phyloP scores from a whole-genome alignment of 495 filamentous ascomycete genomes.

The Alectoria sarmentosa region DNA sequence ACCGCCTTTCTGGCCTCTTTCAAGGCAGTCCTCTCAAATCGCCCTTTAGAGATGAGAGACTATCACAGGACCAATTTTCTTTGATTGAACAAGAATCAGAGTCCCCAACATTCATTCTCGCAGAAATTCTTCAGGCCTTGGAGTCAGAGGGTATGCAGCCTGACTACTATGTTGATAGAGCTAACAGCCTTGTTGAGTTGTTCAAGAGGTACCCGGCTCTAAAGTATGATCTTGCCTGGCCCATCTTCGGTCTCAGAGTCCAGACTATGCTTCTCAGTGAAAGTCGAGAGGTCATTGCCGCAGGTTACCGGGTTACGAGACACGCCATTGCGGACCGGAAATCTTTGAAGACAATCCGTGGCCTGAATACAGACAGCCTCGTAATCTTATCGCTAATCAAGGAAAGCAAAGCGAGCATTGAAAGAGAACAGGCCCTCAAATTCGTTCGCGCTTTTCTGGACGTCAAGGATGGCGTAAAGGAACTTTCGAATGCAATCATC shows the following conservation, averaged over 20 bases:
- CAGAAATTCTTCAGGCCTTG: slow-evolving; percentile 79
- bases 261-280: slow-evolving; percentile 93
- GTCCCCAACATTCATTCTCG: slow-evolving; percentile 82
- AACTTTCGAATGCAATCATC: slow-evolving; percentile 80
- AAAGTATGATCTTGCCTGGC: slow-evolving; percentile 94
- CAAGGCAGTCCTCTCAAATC: slow-evolving; percentile 58
- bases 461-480: slow-evolving; percentile 83
- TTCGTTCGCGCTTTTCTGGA: slow-evolving; percentile 94
- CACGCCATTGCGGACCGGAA: slow-evolving; percentile 89
- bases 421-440: slow-evolving; percentile 93
- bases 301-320: slow-evolving; percentile 85
- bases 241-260: slow-evolving; percentile 84
- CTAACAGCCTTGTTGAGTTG: slow-evolving; percentile 84
- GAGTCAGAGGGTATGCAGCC: slow-evolving; percentile 80
- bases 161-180: slow-evolving; percentile 89
- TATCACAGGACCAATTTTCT: slow-evolving; percentile 32
- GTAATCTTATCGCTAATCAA: slow-evolving; percentile 89
- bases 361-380: slow-evolving; percentile 82
- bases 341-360: slow-evolving; percentile 81
- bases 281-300: slow-evolving; percentile 90
- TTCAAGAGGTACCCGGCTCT: slow-evolving; percentile 89
- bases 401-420: slow-evolving; percentile 89
- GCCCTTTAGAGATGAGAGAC: slow-evolving; percentile 51
- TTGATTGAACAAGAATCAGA: slow-evolving; percentile 61
- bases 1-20: slow-evolving; percentile 62